These are phyloP conservation scores for Pleurotus platypus DNA, from an alignment of 768 basidiomycete genomes.

Conservation along the genomic window DNA sequence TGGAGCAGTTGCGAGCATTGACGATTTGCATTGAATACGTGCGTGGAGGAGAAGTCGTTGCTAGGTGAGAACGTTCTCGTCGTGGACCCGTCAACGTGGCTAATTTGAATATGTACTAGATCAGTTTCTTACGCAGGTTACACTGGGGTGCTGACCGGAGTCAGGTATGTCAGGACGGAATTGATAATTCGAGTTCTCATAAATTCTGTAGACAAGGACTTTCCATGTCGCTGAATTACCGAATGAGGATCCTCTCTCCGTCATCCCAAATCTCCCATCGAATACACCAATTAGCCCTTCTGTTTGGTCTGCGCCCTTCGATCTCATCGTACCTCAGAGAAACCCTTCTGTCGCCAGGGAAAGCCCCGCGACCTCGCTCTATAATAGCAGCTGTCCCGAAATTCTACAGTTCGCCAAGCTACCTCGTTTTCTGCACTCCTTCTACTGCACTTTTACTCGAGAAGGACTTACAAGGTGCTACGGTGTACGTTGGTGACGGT, in stretches of 20 bases:
- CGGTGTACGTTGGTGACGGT: slow-evolving; percentile 13
- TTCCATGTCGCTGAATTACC: slow-evolving; percentile 35
- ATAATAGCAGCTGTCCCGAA: slow-evolving; percentile 16
- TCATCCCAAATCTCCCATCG: slow-evolving; percentile 21
- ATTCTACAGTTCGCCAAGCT: slow-evolving; percentile 25
- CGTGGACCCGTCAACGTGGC: background rate
- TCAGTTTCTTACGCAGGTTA: slow-evolving; percentile 37
- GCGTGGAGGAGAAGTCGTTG: slow-evolving; percentile 25
- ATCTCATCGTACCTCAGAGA: slow-evolving; percentile 27
- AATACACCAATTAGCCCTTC: slow-evolving; percentile 25
- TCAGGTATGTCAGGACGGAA: slow-evolving; percentile 19
- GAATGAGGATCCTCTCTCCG: slow-evolving; percentile 19
- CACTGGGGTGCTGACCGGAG: slow-evolving; percentile 33
- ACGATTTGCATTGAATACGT: slow-evolving; percentile 32
- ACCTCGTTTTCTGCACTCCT: slow-evolving; percentile 33
- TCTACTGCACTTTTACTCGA: slow-evolving; percentile 27
- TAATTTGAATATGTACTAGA: slow-evolving; percentile 14
- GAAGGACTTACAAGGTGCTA: slow-evolving; percentile 26
- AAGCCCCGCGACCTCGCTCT: slow-evolving; percentile 20
- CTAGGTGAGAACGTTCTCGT: slow-evolving; percentile 20
- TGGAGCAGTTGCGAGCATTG: slow-evolving; percentile 30
- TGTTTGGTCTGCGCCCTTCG: slow-evolving; percentile 28
- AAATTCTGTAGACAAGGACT: slow-evolving; percentile 25
- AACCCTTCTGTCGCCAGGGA: slow-evolving; percentile 25
- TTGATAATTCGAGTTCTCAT: background rate